Base-by-base conservation (phyloP, 2,329 filamentous ascomycete species). In the Alternaria sp. region DNA sequence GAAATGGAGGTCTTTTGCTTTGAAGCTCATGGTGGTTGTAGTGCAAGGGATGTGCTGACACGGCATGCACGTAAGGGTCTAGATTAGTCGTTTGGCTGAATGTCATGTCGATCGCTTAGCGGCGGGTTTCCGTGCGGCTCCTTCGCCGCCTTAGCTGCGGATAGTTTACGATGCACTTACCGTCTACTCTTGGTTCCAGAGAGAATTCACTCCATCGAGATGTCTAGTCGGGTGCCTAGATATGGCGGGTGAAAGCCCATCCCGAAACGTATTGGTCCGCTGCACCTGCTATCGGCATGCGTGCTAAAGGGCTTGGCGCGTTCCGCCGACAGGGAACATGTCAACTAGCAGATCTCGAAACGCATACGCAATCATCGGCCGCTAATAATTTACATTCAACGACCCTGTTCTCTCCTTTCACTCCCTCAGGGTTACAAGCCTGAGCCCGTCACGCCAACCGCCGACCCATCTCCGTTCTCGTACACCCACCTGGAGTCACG, bases 1-100 rank as follows among this genome's bases (percentile, higher is more conserved):
- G 84, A 92, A 93, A 61, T 86, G 85, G 52, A 93, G 85, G 78
- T 92, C 89, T 73, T 91, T 92, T 70, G 88, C 83, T 57, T 88
- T 92, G 75, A 92, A 81, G 64, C 81, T 83, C 81, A 84, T 90
- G 11, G 56, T 66, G 21, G 4, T 32, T 28, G 50, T n/a, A 61
- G 50, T 40, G 56, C 56, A 65, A 59, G 55, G 44, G 23, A 54
- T 46, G 36, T 40, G 52, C 12, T 28, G 47, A 49, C 43, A 26
- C 30, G 43, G 55, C 46, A 57, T 30, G 26, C 51, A 40, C 50
- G 47, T 26, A 57, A 43, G 54, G 54, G 57, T 51, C 57, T 63
- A 64, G 28, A 46, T 23, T 55, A 58, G 56, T 49, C 57, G 49
- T 32, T 58, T 54, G 58, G 49, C 57, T 52, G 45, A 21, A 57